Base-by-base conservation (phyloP, 176 grass and related monocot species). In the Musa schizocarpa region DNA sequence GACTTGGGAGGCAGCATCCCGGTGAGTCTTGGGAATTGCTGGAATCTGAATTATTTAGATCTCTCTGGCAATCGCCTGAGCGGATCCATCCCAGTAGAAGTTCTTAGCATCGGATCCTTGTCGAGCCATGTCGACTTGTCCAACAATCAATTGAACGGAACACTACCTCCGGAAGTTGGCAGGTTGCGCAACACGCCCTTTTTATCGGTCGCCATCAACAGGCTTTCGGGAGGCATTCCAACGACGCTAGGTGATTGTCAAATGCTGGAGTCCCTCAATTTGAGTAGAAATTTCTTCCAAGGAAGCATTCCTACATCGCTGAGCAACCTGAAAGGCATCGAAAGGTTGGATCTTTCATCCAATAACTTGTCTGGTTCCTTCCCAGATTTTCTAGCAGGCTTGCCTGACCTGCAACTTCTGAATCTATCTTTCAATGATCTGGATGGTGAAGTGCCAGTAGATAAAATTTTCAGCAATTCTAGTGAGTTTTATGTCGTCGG, bases 391-490 rank as follows among this genome's bases (percentile, higher is more conserved):
- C 63, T 91, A 4, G 22, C 50, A 80, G 13, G 29, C 8, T 64
- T 85, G 8, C 50, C 11, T 54, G 65, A 14, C 73, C 59, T 91
- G 54, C 48, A 82, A 16, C 43, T 70, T 65, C 73, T 91, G 21
- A 87, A 88, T 53, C 72, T 88, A n/a, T 87, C 88, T 20, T 91
- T 85, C 77, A 91, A 91, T 16, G 9, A 81, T 71, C 78, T 91
- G 13, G 9, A 54, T 11, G 89, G 89, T 48, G 67, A 59, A 51
- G 27, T 88, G 21, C 76, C 82, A 1, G 21, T 27, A 54, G 50
- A 72, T 21, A 83, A 85, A 21, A 8, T 86, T 24, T 88, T 92
- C 52, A 57, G 53, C 11, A 92, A 88, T 49, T 14, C 19, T n/a
- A 80, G 73, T 52, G 69, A 2, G 3, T 43, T 83, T 26, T 81